Base-by-base conservation (phyloP, 805 yeast species). In the Lipomyces mesembrius region DNA sequence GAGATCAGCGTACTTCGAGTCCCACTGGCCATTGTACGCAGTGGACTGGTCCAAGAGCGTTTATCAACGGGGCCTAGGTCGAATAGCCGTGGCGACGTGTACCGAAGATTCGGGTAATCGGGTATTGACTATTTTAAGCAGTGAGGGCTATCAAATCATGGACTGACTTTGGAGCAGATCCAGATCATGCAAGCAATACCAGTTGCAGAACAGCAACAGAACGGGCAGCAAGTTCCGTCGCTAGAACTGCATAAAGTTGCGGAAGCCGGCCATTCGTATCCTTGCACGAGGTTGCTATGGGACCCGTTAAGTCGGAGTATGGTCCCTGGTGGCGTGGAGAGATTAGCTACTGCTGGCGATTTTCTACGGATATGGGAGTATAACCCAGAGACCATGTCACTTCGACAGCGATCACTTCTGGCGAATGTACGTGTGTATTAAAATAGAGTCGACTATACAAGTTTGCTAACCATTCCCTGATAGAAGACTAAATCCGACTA, bases 21-120 rank as follows among this genome's bases (percentile, higher is more conserved):
- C 84, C 0, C 79, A 81, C 60, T 82, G 81, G 77, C 88, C 88
- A 0, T 74, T 87, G 12, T 84, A 80, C 66, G 80, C 82, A 5
- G 76, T 82, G 39, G 88, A 85, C 68, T 87, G 90, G 90, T 72
- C 84, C 4, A 68, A 70, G 29, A 70, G 79, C n/a, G 70, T 68
- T 3, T 70, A 72, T 9, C 75, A 39, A 27, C 64, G 79, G 2
- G 81, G 80, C 1, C 66, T 74, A 11, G 87, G 87, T 8, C 79
- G 82, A 58, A 77, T 90, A 7, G 95, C 91, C 0, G 75, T 89
- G n/a, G 83, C 88, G n/a, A 84, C 97, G 0, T 91, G 87, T 75
- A 84, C 90, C 66, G 98, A 93, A 76, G 96, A 91, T 60, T 80
- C 86, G 34, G 80, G 82, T 53, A 93, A 93, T 77, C 85, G 85